Conservation (phyloP, 805 yeast species). For the Blastobotrys robertii region DNA sequence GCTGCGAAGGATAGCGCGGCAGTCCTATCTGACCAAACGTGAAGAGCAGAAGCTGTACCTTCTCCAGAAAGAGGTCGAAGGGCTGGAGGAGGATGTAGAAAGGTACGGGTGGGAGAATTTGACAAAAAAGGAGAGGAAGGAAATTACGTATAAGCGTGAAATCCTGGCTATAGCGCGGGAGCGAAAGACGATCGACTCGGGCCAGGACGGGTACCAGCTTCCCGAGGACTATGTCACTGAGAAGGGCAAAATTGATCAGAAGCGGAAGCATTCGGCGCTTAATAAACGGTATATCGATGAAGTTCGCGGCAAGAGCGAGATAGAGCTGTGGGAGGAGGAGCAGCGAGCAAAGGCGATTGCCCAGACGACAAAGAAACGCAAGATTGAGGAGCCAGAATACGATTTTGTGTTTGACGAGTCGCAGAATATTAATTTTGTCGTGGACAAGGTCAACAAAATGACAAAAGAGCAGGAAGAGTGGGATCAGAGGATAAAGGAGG, state of each 20-base stretch:
- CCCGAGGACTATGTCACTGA: slow-evolving; percentile 50
- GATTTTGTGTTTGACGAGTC: slow-evolving; percentile 69
- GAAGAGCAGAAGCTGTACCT: slow-evolving; percentile 38
- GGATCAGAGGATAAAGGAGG: slow-evolving; percentile 25
- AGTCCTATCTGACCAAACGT: slow-evolving; percentile 37
- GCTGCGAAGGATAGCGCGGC: slow-evolving; percentile 40
- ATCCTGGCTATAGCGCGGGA: slow-evolving; percentile 37
- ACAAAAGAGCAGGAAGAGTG: slow-evolving; percentile 29
- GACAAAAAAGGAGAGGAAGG: slow-evolving; percentile 40
- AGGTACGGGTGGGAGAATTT: slow-evolving; percentile 47
- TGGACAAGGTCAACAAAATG: slow-evolving; percentile 30
- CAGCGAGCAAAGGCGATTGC: slow-evolving; percentile 37
- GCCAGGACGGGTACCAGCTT: slow-evolving; percentile 37
- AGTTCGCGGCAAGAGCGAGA: slow-evolving; percentile 18
- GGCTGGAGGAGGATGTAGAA: slow-evolving; percentile 40
- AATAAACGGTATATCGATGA: slow-evolving; percentile 29
- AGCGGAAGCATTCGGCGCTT: slow-evolving; percentile 44
- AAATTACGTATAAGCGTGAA: slow-evolving; percentile 42
- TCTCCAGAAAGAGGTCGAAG: slow-evolving; percentile 38
- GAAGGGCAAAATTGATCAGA: slow-evolving; percentile 43
- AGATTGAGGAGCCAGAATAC: slow-evolving; percentile 40
- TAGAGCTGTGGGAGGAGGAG: slow-evolving; percentile 42
- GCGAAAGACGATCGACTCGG: slow-evolving; percentile 24
- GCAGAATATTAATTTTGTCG: slow-evolving; percentile 48
- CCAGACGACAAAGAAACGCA: slow-evolving; percentile 29